A percentile compares a stretch with the other conserved stretches of the same genome.
Evolutionary conservation across 2,329 filamentous ascomycete species (phyloP).

Genomic region (Phialemoniopsis sp.): DNA sequence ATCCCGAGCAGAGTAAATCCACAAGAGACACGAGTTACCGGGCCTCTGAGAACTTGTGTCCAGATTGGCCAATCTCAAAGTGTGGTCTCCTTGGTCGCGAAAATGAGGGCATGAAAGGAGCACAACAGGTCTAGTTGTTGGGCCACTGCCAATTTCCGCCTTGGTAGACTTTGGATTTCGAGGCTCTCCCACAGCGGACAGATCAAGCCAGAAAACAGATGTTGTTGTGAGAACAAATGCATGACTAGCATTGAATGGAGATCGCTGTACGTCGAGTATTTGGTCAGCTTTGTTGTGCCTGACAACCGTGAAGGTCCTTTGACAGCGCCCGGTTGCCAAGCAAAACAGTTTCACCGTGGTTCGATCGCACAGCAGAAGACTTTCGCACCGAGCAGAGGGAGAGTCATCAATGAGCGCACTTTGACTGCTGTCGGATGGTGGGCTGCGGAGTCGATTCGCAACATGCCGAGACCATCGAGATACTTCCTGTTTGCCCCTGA

Average conservation of each 20-base stretch:
- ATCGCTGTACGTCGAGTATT: constrained; percentile 53
- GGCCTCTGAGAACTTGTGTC: too few species aligned
- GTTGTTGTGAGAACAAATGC: constrained; percentile 56
- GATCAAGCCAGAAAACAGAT: constrained; percentile 43
- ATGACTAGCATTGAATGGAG: constrained; percentile 40
- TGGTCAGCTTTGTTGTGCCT: constrained; percentile 23
- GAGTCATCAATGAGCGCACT: too few species aligned
- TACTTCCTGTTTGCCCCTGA: too few species aligned
- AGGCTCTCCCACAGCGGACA: constrained; percentile 14
- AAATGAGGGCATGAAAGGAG: constrained; percentile 41
- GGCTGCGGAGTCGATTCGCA: too few species aligned
- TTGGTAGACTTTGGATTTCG: too few species aligned
- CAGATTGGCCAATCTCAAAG: constrained; percentile 29
- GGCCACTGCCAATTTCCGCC: too few species aligned
- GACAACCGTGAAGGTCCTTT: constrained; percentile 8
- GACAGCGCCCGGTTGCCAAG: constrained; percentile 13
- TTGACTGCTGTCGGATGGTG: too few species aligned
- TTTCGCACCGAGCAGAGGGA: neutral
- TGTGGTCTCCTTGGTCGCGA: constrained; percentile 28
- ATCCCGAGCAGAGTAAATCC: too few species aligned
- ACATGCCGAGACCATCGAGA: too few species aligned
- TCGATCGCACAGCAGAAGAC: constrained; percentile 20
- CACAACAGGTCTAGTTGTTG: constrained; percentile 15
- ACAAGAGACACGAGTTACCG: constrained; percentile 16
- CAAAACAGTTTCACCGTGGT: constrained; percentile 18